Base-by-base conservation (phyloP, 768 basidiomycete species). In the Leccinum sublutescens region DNA sequence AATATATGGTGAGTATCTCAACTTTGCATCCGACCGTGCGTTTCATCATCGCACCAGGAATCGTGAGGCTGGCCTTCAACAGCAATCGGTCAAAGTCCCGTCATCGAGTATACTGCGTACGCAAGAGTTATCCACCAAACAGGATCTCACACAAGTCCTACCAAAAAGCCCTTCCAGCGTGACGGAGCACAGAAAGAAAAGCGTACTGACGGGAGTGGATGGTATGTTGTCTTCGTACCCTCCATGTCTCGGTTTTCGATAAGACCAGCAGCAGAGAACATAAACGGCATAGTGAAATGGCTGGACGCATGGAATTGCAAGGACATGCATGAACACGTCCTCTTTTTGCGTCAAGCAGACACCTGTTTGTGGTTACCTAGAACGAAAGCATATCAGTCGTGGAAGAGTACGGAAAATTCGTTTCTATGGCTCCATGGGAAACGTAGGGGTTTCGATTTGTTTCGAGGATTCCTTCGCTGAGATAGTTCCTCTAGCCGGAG, bases 401-500 rank as follows among this genome's bases (percentile, higher is more conserved):
- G 64, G 65, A 66, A 52, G 21, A 31, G 14, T 14, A 5, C 15
- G 1, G n/a, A 48, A 0, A 21, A 40, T 14, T 54, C 45, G 12
- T 60, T 60, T 29, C 12, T 66, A 15, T 66, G 65, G 61, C 11
- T 66, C 9, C 25, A 56, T 10, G 65, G 65, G 2, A 66, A 67
- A 59, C 29, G 65, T 67, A 50, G 2, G 4, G 15, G 23, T 36
- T 12, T 54, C 0, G 15, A 15, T 2, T 2, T 0, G 2, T 31
- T 17, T 19, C 25, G 19, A 23, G 3, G 2, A 4, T 31, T 25
- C 6, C 0, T 1, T 53, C 31, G 3, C 14, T 51, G 5, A 66
- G 0, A 1, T 17, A 0, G 2, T 14, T 21, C 1, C 40, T 50
- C 27, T 9, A 67, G 65, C 59, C 1, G 66, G 62, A 4, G 62